phyloP scores from a whole-genome alignment of 2,329 filamentous ascomycete genomes.

The Colletotrichum gigasporum region DNA sequence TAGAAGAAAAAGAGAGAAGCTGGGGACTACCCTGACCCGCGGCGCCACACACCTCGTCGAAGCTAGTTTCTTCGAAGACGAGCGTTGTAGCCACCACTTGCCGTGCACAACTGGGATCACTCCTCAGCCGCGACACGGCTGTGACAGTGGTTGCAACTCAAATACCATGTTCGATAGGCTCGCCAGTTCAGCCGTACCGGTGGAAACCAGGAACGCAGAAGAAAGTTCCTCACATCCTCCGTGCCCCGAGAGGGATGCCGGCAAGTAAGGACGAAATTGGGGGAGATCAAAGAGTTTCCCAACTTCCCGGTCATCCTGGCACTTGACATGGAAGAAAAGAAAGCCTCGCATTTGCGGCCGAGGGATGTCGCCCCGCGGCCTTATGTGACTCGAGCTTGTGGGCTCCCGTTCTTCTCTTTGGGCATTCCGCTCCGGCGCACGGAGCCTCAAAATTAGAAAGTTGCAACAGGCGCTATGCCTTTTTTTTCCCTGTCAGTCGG shows the following conservation, averaged over 20 bases:
- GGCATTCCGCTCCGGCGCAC: not conserved
- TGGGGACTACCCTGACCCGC: not conserved
- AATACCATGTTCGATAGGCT: not conserved
- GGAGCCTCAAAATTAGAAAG: not conserved
- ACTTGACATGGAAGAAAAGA: too few relatives aligned
- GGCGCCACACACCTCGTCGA: not conserved
- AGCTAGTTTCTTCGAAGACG: not conserved
- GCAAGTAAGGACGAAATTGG: constrained; percentile 18
- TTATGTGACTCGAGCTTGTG: not conserved
- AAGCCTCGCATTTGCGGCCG: not conserved
- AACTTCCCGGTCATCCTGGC: not conserved
- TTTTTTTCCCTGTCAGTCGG: not conserved
- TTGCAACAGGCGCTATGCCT: not conserved
- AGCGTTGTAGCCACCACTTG: not conserved
- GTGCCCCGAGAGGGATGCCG: not conserved
- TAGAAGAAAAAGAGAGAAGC: not conserved
- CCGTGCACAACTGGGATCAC: constrained; percentile 1
- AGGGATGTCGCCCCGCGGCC: not conserved
- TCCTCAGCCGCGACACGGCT: constrained; percentile 26
- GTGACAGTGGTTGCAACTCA: constrained; percentile 29
- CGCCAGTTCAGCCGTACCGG: not conserved
- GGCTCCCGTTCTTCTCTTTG: not conserved
- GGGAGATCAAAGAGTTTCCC: constrained; percentile 5
- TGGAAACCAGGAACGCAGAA: not conserved
- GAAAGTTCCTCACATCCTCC: not conserved